Evolutionary conservation across 345 rosid genomes (phyloP).

Genomic region (Odontarrhena argentea): DNA sequence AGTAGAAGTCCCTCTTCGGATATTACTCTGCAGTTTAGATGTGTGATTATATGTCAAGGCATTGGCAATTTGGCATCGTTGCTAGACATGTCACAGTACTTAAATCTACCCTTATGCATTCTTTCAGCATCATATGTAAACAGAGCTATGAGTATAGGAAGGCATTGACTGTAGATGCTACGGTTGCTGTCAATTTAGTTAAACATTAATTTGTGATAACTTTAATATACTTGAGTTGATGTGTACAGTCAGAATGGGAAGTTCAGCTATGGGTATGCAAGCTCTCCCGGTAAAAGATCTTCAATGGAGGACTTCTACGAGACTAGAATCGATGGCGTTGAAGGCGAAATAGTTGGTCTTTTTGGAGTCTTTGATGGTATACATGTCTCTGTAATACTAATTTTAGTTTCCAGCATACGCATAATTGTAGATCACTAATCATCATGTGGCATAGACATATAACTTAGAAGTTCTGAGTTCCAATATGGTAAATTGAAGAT

Average conservation of each 20-base stretch:
- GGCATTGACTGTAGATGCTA: not conserved
- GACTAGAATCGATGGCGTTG: slow-evolving; percentile 88
- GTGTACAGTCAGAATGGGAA: slow-evolving; percentile 79
- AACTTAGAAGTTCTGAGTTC: not conserved
- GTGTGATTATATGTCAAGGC: slow-evolving; percentile 9
- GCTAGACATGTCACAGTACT: not conserved
- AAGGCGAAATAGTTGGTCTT: slow-evolving; percentile 92
- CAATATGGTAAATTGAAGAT: not conserved
- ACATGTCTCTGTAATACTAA: slow-evolving; percentile 28
- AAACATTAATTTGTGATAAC: not conserved
- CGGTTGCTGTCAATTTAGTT: not conserved
- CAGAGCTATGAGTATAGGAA: not conserved
- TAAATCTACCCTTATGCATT: not conserved
- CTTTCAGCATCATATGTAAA: not conserved
- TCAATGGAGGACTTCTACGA: slow-evolving; percentile 99
- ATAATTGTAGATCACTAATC: not conserved
- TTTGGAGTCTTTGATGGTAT: slow-evolving; percentile 99
- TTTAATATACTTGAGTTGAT: not conserved
- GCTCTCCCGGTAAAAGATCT: slow-evolving; percentile 94
- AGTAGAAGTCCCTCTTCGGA: not conserved
- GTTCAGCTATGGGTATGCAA: slow-evolving; percentile 99
- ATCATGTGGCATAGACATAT: not conserved
- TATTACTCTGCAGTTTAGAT: slow-evolving; percentile 9
- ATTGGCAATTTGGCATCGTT: not conserved
- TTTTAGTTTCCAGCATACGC: slow-evolving; percentile 5